Conservation (phyloP, 805 yeast species). For the Kuraishia borneana region DNA sequence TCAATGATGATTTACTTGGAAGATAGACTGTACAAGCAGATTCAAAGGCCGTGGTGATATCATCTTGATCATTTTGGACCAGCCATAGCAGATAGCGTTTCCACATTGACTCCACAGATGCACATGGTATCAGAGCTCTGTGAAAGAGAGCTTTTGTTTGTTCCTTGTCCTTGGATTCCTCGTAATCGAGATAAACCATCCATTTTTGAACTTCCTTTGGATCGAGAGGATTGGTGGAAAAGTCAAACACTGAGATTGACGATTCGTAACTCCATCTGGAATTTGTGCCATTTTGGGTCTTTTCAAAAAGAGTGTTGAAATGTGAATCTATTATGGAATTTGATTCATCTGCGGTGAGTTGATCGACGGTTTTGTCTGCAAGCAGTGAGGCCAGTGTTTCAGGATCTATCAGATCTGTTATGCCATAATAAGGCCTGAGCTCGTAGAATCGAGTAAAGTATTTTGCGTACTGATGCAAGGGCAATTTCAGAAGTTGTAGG, state of each 20-base stretch:
- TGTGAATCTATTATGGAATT: constrained; percentile 30
- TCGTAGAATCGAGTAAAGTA: constrained; percentile 46
- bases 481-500: constrained; percentile 38
- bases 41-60: constrained; percentile 28
- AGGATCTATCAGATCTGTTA: constrained; percentile 18
- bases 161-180: constrained; percentile 13
- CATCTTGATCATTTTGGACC: constrained; percentile 18
- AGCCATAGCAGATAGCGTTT: constrained; percentile 48
- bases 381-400: constrained; percentile 18
- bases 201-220: constrained; percentile 39
- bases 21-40: constrained; percentile 35
- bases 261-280: constrained; percentile 68
- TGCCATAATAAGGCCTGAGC: constrained; percentile 21
- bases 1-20: constrained; percentile 13
- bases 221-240: constrained; percentile 35
- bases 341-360: constrained; percentile 24
- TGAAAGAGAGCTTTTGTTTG: constrained; percentile 46
- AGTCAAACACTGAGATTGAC: constrained; percentile 43
- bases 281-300: constrained; percentile 41
- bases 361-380: constrained; percentile 9
- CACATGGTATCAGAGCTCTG: constrained; percentile 62
- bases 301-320: constrained; percentile 28
- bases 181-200: constrained; percentile 51
- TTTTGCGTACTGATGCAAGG: constrained; percentile 79
- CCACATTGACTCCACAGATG: constrained; percentile 57